Evolutionary conservation across 1,139 yeast genomes (phyloP).

Genomic region (Pichia terricola): DNA sequence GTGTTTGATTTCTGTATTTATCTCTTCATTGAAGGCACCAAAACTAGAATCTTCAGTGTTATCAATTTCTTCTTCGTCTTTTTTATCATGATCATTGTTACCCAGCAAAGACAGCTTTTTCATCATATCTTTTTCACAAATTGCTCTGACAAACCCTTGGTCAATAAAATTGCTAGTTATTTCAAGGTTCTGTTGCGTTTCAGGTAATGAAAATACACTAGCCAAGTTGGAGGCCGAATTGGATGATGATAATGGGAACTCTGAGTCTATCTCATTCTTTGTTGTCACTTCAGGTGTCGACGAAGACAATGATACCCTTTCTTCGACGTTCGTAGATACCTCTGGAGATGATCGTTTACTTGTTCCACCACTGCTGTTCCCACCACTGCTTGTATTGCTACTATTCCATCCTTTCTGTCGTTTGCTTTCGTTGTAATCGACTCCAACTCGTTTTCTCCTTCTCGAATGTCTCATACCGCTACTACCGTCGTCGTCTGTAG

Average conservation of each 20-base stretch:
- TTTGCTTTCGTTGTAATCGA: slow-evolving; percentile 21
- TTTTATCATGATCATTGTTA: not conserved
- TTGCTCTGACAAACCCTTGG: slow-evolving; percentile 1
- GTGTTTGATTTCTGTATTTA: not conserved
- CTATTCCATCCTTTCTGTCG: not conserved
- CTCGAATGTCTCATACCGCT: slow-evolving; percentile 1
- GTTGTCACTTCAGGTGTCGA: not conserved
- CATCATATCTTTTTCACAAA: slow-evolving; percentile 5
- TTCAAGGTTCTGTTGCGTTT: not conserved
- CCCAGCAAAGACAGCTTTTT: slow-evolving; percentile 6
- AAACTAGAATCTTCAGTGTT: not conserved
- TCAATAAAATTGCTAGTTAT: slow-evolving; percentile 2
- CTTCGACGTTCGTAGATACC: not conserved
- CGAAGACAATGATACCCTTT: not conserved
- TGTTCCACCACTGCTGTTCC: too few species aligned
- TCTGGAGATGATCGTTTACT: not conserved
- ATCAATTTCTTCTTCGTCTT: not conserved
- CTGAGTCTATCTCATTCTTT: too few species aligned
- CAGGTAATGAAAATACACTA: too few species aligned
- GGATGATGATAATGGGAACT: not conserved
- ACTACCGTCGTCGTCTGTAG: not conserved
- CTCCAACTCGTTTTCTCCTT: slow-evolving; percentile 4
- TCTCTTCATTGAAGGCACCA: not conserved
- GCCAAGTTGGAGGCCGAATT: not conserved
- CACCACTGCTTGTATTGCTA: too few species aligned